Base-by-base conservation (phyloP, 371 early-diverging fungal genomes). In the Cokeromyces recurvatus region DNA sequence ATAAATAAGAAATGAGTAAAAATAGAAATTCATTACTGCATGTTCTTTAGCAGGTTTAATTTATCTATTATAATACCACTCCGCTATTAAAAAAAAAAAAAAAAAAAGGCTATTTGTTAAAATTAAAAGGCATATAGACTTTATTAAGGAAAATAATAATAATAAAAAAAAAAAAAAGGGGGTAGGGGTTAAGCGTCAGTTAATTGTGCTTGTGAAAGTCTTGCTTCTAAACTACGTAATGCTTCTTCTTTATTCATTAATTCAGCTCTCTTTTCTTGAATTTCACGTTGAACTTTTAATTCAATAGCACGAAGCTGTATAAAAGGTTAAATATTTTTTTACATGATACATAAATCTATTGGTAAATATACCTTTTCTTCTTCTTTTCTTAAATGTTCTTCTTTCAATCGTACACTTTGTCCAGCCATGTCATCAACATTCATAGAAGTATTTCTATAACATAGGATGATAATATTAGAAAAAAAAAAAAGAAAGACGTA, bases 351-450 rank as follows among this genome's bases (percentile, higher is more conserved):
- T 14, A 19, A 10, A 23, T 14, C 38, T 38, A 3, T 37, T 31
- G 7, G 7, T 1, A 5, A n/a, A 43, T 62, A 62, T 66, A 61
- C n/a, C n/a, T 79, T 82, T 39, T 78, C 79, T 49, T 82, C 79
- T 57, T 83, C 83, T 48, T 77, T 76, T 49, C 74, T 64, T 25
- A 78, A 50, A 43, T 81, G 79, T 43, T 82, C 85, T 49, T 82
- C 80, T 61, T 77, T 82, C 64, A 81, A 49, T 40, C 65, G 58
- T 24, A 61, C 78, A 47, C 68, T 71, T 42, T 70, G 71, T 42
- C 62, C 62, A 23, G 76, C 69, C 66, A 74, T 68, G 27, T 79
- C 75, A 29, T 79, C 79, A n/a, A 66, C 66, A 43, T 74, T 67
- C 45, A 71, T 46, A 20, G 66, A 59, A 46, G 55, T 53, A 53